These are phyloP conservation scores for Penstemon newberryi DNA, from an alignment of 257 asterid species.

Conservation along the genomic window DNA sequence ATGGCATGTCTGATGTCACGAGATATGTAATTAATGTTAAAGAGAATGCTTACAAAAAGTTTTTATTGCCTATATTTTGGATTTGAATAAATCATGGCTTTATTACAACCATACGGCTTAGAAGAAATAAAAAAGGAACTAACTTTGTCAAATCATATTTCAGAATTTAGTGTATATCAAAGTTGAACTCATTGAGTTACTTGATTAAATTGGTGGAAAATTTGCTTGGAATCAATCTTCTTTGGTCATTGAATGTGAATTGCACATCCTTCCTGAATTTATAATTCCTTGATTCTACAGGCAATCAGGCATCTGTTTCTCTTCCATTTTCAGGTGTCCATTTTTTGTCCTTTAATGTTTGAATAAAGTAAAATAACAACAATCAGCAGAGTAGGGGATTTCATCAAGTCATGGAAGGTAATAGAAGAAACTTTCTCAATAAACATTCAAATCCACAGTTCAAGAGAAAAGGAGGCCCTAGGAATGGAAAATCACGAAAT, in stretches of 20 bases:
- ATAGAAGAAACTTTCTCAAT: slow-evolving; percentile 44
- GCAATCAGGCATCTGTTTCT: slow-evolving; percentile 18
- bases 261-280: slow-evolving; percentile 13
- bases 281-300: slow-evolving; percentile 24
- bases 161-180: no score
- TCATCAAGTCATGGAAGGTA: slow-evolving; percentile 56
- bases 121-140: slow-evolving; percentile 3
- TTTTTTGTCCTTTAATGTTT: slow-evolving; percentile 18
- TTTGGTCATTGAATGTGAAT: not conserved
- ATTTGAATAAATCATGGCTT: not conserved
- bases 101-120: not conserved
- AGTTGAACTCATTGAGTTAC: no score
- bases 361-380: slow-evolving; percentile 17
- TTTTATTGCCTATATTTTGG: no score
- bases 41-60: not conserved
- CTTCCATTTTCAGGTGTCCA: slow-evolving; percentile 30
- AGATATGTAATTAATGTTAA: no score
- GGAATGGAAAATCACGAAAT: slow-evolving; percentile 48
- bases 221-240: not conserved
- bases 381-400: not conserved
- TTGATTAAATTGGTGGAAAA: not conserved
- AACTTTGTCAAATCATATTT: not conserved
- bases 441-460: slow-evolving; percentile 57
- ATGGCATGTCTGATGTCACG: no score
- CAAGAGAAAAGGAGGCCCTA: slow-evolving; percentile 54